These are phyloP conservation scores for Nicotiana paniculata DNA, from an alignment of 257 asterid genomes.

Conservation along the genomic window DNA sequence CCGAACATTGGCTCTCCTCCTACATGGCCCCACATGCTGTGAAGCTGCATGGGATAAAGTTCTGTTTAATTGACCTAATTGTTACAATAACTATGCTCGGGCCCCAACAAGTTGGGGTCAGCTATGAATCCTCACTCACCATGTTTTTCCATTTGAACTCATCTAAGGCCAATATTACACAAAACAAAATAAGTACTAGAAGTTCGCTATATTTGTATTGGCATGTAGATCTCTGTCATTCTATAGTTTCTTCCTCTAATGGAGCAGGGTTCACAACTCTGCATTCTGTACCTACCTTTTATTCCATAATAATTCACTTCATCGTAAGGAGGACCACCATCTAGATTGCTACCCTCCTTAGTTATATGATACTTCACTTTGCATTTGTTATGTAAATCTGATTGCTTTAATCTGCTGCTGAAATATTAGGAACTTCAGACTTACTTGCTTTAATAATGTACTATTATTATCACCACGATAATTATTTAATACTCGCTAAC, in stretches of 20 bases:
- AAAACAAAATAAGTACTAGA: constrained; percentile 27
- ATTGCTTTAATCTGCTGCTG: not conserved
- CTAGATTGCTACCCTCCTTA: constrained; percentile 38
- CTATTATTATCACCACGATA: not conserved
- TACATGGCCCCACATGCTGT: not conserved
- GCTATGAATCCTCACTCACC: not conserved
- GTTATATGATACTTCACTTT: not conserved
- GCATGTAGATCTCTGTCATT: constrained; percentile 41
- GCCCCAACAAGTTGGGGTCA: not conserved
- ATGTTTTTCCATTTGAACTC: not conserved
- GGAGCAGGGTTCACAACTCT: constrained; percentile 33
- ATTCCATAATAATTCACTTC: constrained; percentile 38
- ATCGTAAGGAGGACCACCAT: constrained; percentile 47
- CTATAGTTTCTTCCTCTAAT: constrained; percentile 62
- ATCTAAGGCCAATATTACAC: not conserved
- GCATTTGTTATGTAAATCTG: not conserved
- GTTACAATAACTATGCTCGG: not conserved
- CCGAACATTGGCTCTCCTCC: not conserved
- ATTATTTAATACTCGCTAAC: not conserved
- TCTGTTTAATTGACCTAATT: not conserved
- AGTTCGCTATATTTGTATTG: constrained; percentile 25
- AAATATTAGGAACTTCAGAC: not conserved
- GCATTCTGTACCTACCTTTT: constrained; percentile 48
- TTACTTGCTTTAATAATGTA: not conserved
- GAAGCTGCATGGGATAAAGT: not conserved